These are phyloP conservation scores for Exserohilum rostratum DNA, from an alignment of 2,329 filamentous ascomycete species.

Conservation along the genomic window DNA sequence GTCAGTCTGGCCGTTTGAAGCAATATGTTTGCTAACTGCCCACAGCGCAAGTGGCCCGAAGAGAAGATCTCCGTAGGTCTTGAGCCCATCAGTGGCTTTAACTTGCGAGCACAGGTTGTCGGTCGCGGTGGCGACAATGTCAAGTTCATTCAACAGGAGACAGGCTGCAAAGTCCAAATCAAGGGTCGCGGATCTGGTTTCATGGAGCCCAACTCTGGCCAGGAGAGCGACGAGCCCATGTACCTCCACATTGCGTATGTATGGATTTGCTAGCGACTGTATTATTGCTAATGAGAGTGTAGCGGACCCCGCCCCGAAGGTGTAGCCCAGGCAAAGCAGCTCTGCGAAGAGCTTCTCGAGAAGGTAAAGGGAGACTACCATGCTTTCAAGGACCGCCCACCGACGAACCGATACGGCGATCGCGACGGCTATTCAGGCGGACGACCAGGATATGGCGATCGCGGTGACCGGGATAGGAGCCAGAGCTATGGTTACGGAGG, in stretches of 20 bases:
- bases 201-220: conserved; percentile 84
- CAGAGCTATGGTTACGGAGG: conserved; percentile 47
- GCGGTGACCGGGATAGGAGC: conserved; percentile 49
- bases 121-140: conserved; percentile 94
- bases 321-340: conserved; percentile 83
- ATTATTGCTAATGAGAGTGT: conserved; percentile 17
- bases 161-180: conserved; percentile 94
- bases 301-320: conserved; percentile 87
- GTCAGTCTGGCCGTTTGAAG: conserved; percentile 24
- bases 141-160: conserved; percentile 97
- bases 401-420: conserved; percentile 54
- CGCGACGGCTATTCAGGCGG: conserved; percentile 47
- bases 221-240: conserved; percentile 94
- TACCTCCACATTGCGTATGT: conserved; percentile 91
- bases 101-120: conserved; percentile 93
- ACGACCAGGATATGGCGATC: conserved; percentile 50
- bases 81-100: conserved; percentile 92
- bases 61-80: conserved; percentile 91
- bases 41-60: conserved; percentile 96
- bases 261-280: conserved; percentile 2
- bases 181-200: conserved; percentile 96
- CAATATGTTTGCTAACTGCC: conserved; percentile 29
- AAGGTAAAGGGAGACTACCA: conserved; percentile 92
- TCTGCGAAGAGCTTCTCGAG: conserved; percentile 84
- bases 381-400: conserved; percentile 75